A percentile compares a stretch with the other conserved stretches of the same genome.
Evolutionary conservation across 1,284 basidiomycete genomes (phyloP).

Genomic region (Microbotryum violaceum): DNA sequence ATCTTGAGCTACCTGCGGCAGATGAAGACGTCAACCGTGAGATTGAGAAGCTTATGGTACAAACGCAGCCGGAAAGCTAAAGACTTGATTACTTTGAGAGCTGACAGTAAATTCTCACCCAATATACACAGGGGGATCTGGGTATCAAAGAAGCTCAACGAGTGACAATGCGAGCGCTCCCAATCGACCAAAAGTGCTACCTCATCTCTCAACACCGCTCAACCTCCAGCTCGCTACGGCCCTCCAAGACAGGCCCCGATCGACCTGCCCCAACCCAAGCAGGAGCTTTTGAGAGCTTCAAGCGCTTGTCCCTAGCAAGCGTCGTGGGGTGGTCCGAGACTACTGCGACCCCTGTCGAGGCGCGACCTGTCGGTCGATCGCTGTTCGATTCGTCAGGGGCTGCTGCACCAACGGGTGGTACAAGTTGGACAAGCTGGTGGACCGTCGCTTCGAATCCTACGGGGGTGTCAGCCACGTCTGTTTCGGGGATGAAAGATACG

Average conservation of each 20-base stretch:
- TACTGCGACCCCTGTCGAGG: not conserved
- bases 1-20: constrained; percentile 49
- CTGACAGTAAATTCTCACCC: not conserved
- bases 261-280: constrained; percentile 36
- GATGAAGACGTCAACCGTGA: constrained; percentile 43
- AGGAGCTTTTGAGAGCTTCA: constrained; percentile 51
- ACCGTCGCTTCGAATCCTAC: constrained; percentile 48
- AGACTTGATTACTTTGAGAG: not conserved
- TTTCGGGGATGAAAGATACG: constrained; percentile 31
- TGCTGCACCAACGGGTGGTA: constrained; percentile 1
- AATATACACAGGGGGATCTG: constrained; percentile 53
- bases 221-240: constrained; percentile 48
- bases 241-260: constrained; percentile 38
- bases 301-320: constrained; percentile 41
- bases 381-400: not conserved
- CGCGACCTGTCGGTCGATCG: not conserved
- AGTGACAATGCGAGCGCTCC: constrained; percentile 57
- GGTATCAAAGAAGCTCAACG: constrained; percentile 64
- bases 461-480: constrained; percentile 40
- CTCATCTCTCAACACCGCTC: constrained; percentile 45
- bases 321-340: constrained; percentile 47
- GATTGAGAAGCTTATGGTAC: constrained; percentile 59
- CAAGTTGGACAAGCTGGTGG: constrained; percentile 40
- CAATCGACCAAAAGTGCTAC: constrained; percentile 60
- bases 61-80: constrained; percentile 31